Percentiles rank a stretch among this genome's conserved stretches.
phyloP scores from a whole-genome alignment of 768 basidiomycete species.

The Neoboletus subvelutipes region DNA sequence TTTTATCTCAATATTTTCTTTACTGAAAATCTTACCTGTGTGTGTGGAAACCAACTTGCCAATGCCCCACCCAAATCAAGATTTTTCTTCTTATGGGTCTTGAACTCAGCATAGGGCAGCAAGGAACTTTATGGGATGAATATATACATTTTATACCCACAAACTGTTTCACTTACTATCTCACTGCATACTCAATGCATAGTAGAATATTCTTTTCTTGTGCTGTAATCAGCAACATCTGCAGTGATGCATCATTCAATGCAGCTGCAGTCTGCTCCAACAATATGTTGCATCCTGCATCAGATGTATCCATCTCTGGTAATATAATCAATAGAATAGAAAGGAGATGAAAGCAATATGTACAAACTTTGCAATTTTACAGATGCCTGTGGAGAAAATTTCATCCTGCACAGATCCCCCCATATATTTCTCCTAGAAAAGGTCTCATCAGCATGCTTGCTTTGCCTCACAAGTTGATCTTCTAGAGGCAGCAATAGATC shows the following conservation, averaged over 20 bases:
- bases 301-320: not conserved
- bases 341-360: not conserved
- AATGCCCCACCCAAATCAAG: not conserved
- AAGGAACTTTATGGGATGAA: not conserved
- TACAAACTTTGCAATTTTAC: not conserved
- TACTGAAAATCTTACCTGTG: not conserved
- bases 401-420: not conserved
- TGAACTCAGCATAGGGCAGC: not conserved
- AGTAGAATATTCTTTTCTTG: not conserved
- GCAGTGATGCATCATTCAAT: not conserved
- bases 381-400: not conserved
- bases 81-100: no score
- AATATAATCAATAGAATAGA: not conserved
- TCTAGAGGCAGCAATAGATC: not conserved
- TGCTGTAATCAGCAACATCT: not conserved
- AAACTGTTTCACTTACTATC: not conserved
- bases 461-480: not conserved
- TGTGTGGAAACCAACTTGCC: not conserved
- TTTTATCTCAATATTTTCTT: not conserved
- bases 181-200: not conserved
- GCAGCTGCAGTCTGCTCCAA: not conserved
- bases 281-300: not conserved
- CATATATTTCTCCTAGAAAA: not conserved
- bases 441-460: not conserved
- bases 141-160: no score